These are phyloP conservation scores for Aspergillus nidulans DNA, from an alignment of 495 filamentous ascomycete species.

Conservation along the genomic window DNA sequence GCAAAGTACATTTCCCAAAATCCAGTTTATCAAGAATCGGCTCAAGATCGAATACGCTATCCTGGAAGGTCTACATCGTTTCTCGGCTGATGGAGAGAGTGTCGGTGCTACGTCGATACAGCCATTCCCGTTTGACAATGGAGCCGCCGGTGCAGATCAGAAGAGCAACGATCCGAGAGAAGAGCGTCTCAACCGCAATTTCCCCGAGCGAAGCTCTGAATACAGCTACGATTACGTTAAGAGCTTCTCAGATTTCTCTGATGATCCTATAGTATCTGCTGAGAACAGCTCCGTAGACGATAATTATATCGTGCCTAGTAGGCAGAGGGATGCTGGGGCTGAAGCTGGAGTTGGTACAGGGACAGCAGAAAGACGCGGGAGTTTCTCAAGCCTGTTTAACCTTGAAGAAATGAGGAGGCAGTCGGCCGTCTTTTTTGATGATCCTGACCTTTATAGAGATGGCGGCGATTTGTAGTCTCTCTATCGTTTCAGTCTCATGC, in stretches of 20 bases:
- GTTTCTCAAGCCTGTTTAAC: slow-evolving; percentile 36
- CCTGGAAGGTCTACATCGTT: slow-evolving; percentile 65
- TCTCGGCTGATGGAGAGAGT: slow-evolving; percentile 27
- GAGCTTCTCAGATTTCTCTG: slow-evolving; percentile 12
- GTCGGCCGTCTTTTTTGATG: slow-evolving; percentile 59
- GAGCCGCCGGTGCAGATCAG: not conserved
- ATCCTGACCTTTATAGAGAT: slow-evolving; percentile 41
- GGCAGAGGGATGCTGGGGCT: not conserved
- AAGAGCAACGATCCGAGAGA: slow-evolving; percentile 18
- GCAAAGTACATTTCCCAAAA: slow-evolving; percentile 79
- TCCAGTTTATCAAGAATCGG: slow-evolving; percentile 84
- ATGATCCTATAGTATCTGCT: slow-evolving; percentile 7
- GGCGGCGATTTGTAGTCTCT: slow-evolving; percentile 4
- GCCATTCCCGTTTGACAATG: slow-evolving; percentile 9
- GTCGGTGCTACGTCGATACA: slow-evolving; percentile 20
- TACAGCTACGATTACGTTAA: slow-evolving; percentile 12
- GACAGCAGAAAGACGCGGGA: slow-evolving; percentile 13
- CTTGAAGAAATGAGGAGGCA: slow-evolving; percentile 59
- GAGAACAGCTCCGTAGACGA: slow-evolving; percentile 23
- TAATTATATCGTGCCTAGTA: slow-evolving; percentile 20
- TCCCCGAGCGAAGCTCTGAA: slow-evolving; percentile 26
- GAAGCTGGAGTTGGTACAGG: not conserved
- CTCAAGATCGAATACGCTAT: slow-evolving; percentile 78
- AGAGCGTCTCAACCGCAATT: slow-evolving; percentile 27
- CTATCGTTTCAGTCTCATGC: not conserved